Evolutionary conservation across 306 rosid species (phyloP), one percentile per base, ranked within the genome.

Genomic region (Adenanthera pavonina): DNA sequence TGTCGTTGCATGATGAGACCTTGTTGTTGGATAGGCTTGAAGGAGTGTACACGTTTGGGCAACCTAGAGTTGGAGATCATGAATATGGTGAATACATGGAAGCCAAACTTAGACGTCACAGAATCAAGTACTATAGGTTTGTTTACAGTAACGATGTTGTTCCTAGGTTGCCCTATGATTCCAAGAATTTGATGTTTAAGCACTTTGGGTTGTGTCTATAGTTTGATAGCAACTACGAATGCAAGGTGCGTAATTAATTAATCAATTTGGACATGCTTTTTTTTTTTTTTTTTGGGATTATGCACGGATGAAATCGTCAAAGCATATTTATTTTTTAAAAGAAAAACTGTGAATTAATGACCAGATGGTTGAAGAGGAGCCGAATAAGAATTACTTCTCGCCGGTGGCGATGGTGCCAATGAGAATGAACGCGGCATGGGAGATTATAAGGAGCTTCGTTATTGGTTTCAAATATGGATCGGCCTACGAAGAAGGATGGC

Each of bases 41-140:
- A 57, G 95, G 92, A n/a, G 90, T 92, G 12, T 88, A 92, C 71
- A 92, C 92, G 14, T 92, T 88, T 81, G 97, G 94, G 14, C 94
- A 91, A 80, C 97, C 95, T 8, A 86, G 95, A 72, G 91, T 91
- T 51, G 95, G 97, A 19, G 89, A 88, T 36, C 14, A 40, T 35
- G 61, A 10, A 2, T 92, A 84, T 60, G 88, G 88, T 0, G 54
- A 68, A 1, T 91, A 80, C 80, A 89, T 92, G 97, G 82, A 87
- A 17, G 41, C 15, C 0, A 46, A 85, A 3, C 47, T 92, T 81
- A 34, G 35, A 12, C 51, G 78, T 1, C 60, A 88, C 80, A 20
- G 51, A 0, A 80, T 89, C n/a, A 77, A 70, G 72, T 92, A 85
- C 82, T 88, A 56, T 30, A 85, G 95, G 69, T 84, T 89, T 72